Evolutionary conservation across 148 eudicot genomes (phyloP), one percentile per base, ranked within the genome.

Genomic region (Vaccinium myrtillus): DNA sequence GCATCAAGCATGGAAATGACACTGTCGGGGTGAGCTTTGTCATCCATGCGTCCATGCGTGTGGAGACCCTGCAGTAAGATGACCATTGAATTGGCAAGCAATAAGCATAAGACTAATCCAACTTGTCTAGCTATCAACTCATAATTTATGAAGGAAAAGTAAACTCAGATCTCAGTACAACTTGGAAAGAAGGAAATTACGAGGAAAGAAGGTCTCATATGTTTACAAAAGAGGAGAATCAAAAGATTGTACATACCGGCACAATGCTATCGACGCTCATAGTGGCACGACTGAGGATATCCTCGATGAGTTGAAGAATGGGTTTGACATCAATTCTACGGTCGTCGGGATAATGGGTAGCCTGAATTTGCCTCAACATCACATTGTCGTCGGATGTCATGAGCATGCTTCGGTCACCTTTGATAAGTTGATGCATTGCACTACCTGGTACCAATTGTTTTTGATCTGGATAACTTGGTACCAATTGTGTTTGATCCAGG

Each of bases 261-360:
- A 23, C 27, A 25, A 85, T 6, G 14, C 23, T 5, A n/a, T 73
- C 83, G 14, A 80, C 83, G 3, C 6, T 76, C 30, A 84, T 56
- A 1, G 78, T 79, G 74, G 87, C 75, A 56, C 85, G 87, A 30
- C 48, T 54, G 23, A 89, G 83, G 75, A 89, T 85, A 48, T 87
- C 89, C 82, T 89, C 86, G 14, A 87, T 87, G 77, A 89, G 63
- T 18, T 58, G 63, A 12, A 58, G 63, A 58, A 58, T 58, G 21
- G 63, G 63, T 58, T 58, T 58, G 63, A 58, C 63, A 58, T 58
- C 63, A 18, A 58, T 12, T 14, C 14, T 12, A 5, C 63, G 63
- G 63, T 12, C 63, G 10, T 58, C 21, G 16, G 63, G 63, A 18
- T 58, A 8, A 14, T 58, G 63, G 63, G 63, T 58, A 14, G 19